Evolutionary conservation across 306 rosid species (phyloP).

Genomic region (cucumber (Cucumis sativus)): Cucumber_9930_V3 NC_026659.2:2534001-2534500

Average conservation of each 20-base stretch:
- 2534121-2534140: background rate
- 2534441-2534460: background rate
- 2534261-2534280: constrained; percentile 28
- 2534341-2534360: background rate
- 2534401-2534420: background rate
- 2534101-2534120: constrained; percentile 4
- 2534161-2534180: background rate
- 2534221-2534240: constrained; percentile 59
- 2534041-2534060: background rate
- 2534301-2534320: background rate
- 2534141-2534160: background rate
- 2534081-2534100: constrained; percentile 5
- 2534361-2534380: background rate
- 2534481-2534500: too few relatives aligned
- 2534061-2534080: background rate
- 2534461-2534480: too few relatives aligned
- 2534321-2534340: background rate
- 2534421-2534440: too few relatives aligned
- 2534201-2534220: background rate
- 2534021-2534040: background rate
- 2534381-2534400: background rate
- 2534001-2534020: background rate
- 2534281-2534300: constrained; percentile 19
- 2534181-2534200: constrained; percentile 19
- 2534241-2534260: constrained; percentile 47